Conservation (phyloP, 2,329 filamentous ascomycete genomes). For the Fusarium devonianum region DNA sequence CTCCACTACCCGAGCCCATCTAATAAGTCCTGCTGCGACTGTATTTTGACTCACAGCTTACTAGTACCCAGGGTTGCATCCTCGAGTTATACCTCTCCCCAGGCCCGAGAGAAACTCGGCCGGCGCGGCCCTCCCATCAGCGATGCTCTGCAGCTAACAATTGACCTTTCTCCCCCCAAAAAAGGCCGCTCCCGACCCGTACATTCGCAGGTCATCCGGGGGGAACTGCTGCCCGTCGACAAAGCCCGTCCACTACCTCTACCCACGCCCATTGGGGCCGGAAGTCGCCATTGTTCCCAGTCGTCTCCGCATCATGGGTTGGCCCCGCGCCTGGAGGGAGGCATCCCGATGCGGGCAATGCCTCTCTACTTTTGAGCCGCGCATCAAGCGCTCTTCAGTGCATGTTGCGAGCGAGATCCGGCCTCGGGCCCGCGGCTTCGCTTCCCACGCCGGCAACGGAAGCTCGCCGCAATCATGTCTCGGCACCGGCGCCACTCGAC, state of each 20-base stretch:
- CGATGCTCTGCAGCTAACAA: conserved; percentile 38
- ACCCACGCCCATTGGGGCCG: conserved; percentile 3
- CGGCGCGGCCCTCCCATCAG: conserved; percentile 5
- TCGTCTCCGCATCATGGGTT: conserved; percentile 48
- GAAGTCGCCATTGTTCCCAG: conserved; percentile 22
- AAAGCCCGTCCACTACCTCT: conserved; percentile 16
- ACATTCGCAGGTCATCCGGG: conserved; percentile 31
- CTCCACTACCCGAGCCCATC: conserved; percentile 26
- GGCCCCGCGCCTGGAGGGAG: conserved; percentile 51
- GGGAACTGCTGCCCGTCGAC: conserved; percentile 18
- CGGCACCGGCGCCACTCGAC: conserved; percentile 32
- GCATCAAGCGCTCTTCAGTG: conserved; percentile 1
- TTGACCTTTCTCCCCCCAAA: conserved; percentile 15
- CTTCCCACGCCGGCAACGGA: conserved; percentile 21
- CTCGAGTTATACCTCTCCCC: background rate
- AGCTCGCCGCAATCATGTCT: conserved; percentile 17
- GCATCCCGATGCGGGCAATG: conserved; percentile 41
- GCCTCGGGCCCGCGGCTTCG: conserved; percentile 20
- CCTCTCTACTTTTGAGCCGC: conserved; percentile 15
- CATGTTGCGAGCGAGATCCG: conserved; percentile 9
- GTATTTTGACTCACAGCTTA: conserved; percentile 28
- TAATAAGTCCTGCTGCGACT: conserved; percentile 16
- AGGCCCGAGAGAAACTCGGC: background rate
- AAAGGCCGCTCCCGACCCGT: conserved; percentile 28
- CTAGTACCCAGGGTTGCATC: conserved; percentile 1